Evolutionary conservation across 163 green algal species (phyloP).

Genomic region (Botryococcus braunii): DNA sequence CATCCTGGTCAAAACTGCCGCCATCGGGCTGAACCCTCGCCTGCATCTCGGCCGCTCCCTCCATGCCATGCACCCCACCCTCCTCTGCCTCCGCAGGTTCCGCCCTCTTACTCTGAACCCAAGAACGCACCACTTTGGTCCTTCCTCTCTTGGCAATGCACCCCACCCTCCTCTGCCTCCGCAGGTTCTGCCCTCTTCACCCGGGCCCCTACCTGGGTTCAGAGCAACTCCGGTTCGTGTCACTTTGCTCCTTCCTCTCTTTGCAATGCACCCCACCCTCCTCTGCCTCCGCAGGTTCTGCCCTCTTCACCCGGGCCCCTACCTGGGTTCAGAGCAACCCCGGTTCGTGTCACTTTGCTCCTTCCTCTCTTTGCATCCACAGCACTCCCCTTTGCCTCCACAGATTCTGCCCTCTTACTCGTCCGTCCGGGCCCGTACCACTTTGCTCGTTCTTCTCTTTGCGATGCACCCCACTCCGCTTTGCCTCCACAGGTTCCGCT

Average conservation of each 20-base stretch:
- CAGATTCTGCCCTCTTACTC: constrained; percentile 2
- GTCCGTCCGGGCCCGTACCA: too few relatives aligned
- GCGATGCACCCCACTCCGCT: constrained; percentile 46
- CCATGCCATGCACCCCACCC: constrained; percentile 33
- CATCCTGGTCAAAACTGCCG: constrained; percentile 78
- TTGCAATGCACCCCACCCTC: constrained; percentile 45
- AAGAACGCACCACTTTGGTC: too few relatives aligned
- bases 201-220: too few relatives aligned
- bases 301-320: too few relatives aligned
- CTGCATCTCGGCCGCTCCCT: constrained; percentile 72
- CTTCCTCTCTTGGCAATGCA: constrained; percentile 48
- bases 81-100: constrained; percentile 29
- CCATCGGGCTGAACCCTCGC: constrained; percentile 67
- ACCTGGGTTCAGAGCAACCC: too few relatives aligned
- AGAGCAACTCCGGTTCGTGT: too few relatives aligned
- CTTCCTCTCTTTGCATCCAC: constrained; percentile 47
- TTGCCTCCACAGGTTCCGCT: constrained; percentile 6
- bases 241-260: constrained; percentile 62
- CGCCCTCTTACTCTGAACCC: too few relatives aligned
- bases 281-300: constrained; percentile 11
- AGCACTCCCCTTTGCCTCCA: constrained; percentile 29
- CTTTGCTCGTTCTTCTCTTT: constrained; percentile 57
- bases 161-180: constrained; percentile 31
- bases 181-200: constrained; percentile 2
- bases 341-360: too few relatives aligned